Conservation (phyloP, 768 basidiomycete species). For the Neoboletus magnificus region DNA sequence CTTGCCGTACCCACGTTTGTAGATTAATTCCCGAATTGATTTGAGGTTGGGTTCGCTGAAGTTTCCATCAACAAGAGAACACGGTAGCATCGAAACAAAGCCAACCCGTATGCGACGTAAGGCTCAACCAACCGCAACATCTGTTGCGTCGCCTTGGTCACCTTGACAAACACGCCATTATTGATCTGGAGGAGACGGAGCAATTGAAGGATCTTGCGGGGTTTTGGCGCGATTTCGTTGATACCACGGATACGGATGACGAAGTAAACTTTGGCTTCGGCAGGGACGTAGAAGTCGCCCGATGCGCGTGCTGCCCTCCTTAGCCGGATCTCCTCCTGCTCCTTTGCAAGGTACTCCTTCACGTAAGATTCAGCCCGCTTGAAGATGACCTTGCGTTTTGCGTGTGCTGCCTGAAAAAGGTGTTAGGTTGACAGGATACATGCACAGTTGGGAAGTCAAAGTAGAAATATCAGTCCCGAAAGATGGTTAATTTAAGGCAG, state of each 20-base stretch:
- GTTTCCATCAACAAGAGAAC: slow-evolving; percentile 1
- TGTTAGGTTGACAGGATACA: slow-evolving; percentile 12
- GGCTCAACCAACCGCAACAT: slow-evolving; percentile 98
- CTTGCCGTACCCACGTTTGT: slow-evolving; percentile 99
- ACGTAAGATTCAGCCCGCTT: slow-evolving; percentile 98
- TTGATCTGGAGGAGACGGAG: slow-evolving; percentile 99
- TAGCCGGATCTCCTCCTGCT: slow-evolving; percentile 95
- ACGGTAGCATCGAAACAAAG: slow-evolving; percentile 3
- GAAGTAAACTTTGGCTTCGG: slow-evolving; percentile 96
- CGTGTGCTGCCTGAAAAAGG: slow-evolving; percentile 67
- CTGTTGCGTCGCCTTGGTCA: slow-evolving; percentile 92
- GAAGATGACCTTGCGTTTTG: slow-evolving; percentile 97
- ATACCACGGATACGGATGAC: slow-evolving; percentile 99
- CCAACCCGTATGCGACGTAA: slow-evolving; percentile 94
- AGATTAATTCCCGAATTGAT: slow-evolving; percentile 93
- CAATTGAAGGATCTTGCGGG: slow-evolving; percentile 97
- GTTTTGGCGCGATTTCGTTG: slow-evolving; percentile 99
- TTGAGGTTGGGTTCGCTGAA: slow-evolving; percentile 92
- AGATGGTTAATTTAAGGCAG: slow-evolving; percentile 87
- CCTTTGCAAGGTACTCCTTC: slow-evolving; percentile 90
- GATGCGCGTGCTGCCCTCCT: slow-evolving; percentile 88
- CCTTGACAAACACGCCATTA: slow-evolving; percentile 98
- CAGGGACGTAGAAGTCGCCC: slow-evolving; percentile 97
- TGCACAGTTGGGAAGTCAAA: background rate
- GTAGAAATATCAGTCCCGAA: slow-evolving; percentile 59